Evolutionary conservation across 192 early-diverging fungal species (phyloP).

Genomic region (Radiomyces spectabilis): DNA sequence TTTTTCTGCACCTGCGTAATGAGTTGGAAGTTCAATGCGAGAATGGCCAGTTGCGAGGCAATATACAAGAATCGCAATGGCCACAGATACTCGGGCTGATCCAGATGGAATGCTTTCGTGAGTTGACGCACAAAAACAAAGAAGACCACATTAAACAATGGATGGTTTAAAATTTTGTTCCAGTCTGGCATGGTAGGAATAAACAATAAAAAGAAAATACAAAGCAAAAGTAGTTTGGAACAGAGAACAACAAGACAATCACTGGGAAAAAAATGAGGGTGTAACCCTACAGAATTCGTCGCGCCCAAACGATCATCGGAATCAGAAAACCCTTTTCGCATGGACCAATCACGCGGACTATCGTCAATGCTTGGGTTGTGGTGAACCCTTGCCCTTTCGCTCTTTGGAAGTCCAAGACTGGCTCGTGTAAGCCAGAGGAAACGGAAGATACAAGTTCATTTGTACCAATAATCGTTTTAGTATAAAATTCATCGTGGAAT

Average conservation of each 20-base stretch:
- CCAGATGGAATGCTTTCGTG: slow-evolving; percentile 54
- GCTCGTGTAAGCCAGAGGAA: no score
- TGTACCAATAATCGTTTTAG: no score
- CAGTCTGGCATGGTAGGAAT: neutral
- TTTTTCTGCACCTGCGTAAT: slow-evolving; percentile 46
- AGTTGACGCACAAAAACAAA: slow-evolving; percentile 58
- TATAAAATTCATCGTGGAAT: no score
- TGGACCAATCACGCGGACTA: no score
- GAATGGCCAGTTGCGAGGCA: slow-evolving; percentile 44
- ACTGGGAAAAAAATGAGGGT: neutral
- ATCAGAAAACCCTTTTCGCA: no score
- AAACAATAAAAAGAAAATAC: neutral
- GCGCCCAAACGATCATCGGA: no score
- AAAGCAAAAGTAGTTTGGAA: neutral
- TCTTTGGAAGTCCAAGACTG: no score
- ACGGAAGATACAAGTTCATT: no score
- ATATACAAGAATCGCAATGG: slow-evolving; percentile 53
- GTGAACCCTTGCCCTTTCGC: no score
- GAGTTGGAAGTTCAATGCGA: slow-evolving; percentile 33
- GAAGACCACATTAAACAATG: slow-evolving; percentile 33
- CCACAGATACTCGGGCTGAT: slow-evolving; percentile 48
- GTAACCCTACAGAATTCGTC: no score
- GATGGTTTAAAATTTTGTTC: slow-evolving; percentile 8
- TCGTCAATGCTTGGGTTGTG: no score
- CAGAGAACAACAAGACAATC: neutral